These are phyloP conservation scores for Backusella psychrophila DNA, from an alignment of 192 early-diverging fungal species.

Conservation along the genomic window DNA sequence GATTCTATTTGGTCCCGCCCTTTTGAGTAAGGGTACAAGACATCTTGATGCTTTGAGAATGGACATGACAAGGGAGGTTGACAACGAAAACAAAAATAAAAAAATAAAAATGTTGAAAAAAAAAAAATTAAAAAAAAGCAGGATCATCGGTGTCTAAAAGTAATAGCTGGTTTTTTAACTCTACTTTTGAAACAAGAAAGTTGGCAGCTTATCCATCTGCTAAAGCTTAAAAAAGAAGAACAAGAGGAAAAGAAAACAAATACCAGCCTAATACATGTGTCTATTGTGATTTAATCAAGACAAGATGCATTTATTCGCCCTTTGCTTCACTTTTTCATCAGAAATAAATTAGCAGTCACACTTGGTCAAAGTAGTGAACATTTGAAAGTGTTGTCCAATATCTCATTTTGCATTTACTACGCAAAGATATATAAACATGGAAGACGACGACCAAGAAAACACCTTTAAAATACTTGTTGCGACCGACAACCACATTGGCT, in stretches of 20 bases:
- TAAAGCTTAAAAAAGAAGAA: too few relatives aligned
- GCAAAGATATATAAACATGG: neutral
- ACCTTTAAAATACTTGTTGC: constrained; percentile 71
- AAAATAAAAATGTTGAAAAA: too few relatives aligned
- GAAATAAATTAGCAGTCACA: neutral
- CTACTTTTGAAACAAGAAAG: too few relatives aligned
- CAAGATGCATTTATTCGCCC: too few relatives aligned
- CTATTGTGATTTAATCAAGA: too few relatives aligned
- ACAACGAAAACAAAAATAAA: neutral
- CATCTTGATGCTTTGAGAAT: neutral
- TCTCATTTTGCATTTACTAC: neutral
- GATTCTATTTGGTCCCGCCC: neutral
- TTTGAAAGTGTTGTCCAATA: neutral
- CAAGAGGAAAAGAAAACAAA: too few relatives aligned
- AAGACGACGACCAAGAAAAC: constrained; percentile 17
- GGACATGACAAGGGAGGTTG: constrained; percentile 1
- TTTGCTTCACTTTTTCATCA: neutral
- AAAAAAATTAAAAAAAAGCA: neutral
- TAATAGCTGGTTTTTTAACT: neutral
- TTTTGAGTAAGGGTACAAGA: neutral
- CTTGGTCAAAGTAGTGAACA: neutral
- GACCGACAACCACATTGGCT: constrained; percentile 96
- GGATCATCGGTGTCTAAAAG: neutral
- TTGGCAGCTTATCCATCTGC: too few relatives aligned
- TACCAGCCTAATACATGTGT: too few relatives aligned